These are phyloP conservation scores for Puccinia triticina DNA, from an alignment of 1,284 basidiomycete genomes.

Conservation along the genomic window DNA sequence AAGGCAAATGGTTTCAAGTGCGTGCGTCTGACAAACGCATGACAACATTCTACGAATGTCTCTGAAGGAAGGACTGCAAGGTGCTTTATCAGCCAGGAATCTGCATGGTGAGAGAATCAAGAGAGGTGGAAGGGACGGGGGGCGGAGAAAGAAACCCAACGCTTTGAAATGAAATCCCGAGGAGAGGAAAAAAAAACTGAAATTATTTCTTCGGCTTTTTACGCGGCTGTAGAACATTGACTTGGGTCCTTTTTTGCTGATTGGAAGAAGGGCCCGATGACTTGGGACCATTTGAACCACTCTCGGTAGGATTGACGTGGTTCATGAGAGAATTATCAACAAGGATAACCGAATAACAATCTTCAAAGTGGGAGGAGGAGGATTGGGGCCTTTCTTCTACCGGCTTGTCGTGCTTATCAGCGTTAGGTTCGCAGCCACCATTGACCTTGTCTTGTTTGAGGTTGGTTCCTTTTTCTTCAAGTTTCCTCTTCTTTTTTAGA, in stretches of 20 bases:
- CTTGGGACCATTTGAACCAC: neutral
- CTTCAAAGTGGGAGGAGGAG: neutral
- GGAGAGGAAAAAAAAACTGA: neutral
- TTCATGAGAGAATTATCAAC: constrained; percentile 19
- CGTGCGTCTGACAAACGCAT: no score
- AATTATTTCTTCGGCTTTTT: constrained; percentile 18
- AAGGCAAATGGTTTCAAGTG: no score
- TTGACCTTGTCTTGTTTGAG: neutral
- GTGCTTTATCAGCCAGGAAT: no score
- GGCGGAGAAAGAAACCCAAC: neutral
- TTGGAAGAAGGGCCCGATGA: neutral
- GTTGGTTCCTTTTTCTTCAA: neutral
- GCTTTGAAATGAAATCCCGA: neutral
- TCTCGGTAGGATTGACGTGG: neutral
- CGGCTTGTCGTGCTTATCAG: no score
- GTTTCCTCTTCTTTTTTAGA: neutral
- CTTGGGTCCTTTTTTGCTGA: constrained; percentile 9
- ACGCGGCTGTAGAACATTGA: constrained; percentile 12
- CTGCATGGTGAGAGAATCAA: no score
- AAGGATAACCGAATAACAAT: constrained; percentile 7
- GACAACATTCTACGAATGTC: no score
- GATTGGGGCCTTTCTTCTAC: neutral
- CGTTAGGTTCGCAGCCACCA: neutral
- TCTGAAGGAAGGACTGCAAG: no score
- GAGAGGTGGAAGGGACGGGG: neutral